Evolutionary conservation across 495 filamentous ascomycete species (phyloP), one percentile per base, ranked within the genome.

Genomic region (Oidiodendron maius): DNA sequence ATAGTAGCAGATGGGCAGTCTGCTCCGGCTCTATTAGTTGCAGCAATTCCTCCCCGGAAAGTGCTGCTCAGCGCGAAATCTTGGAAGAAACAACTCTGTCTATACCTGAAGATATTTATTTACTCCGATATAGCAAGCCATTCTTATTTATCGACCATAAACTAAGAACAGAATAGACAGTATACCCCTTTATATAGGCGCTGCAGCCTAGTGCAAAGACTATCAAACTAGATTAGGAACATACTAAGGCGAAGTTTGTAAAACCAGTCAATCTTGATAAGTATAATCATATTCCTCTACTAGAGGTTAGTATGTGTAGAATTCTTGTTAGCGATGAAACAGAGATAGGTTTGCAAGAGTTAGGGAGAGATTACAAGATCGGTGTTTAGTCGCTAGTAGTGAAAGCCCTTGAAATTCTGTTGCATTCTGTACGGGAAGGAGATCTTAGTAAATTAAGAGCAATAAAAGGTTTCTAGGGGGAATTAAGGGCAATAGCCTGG

Each of bases 201-300:
- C 66, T 84, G 10, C 75, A 72, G 34, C 50, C 58, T 1, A 16
- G 44, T n/a, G 28, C 51, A 1, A 60, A 64, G 24, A 39, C 58
- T 13, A 81, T 85, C 43, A 57, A 56, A 10, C 71, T 74, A 22
- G 74, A 85, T 62, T 83, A 81, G 80, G 83, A 87, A 55, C 80
- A 85, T 52, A 71, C 76, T 0, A 61, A 58, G 0, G 81, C 70
- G 65, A 58, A 62, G 17, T 86, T 80, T 76, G 71, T 78, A 51
- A 64, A 76, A 28, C 78, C 80, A 0, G 38, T 63, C 1, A 65
- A 70, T 8, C 58, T 69, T 2, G 60, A 66, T 0, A 46, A 52
- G 0, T 69, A 76, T 37, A 68, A 64, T 5, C 72, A 69, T 6
- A 80, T 86, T 0, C 81, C 81, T 0, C 70, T 69, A 8, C 64